Base-by-base conservation (phyloP, 2,329 filamentous ascomycete species). In the Fusarium newnesense region DNA sequence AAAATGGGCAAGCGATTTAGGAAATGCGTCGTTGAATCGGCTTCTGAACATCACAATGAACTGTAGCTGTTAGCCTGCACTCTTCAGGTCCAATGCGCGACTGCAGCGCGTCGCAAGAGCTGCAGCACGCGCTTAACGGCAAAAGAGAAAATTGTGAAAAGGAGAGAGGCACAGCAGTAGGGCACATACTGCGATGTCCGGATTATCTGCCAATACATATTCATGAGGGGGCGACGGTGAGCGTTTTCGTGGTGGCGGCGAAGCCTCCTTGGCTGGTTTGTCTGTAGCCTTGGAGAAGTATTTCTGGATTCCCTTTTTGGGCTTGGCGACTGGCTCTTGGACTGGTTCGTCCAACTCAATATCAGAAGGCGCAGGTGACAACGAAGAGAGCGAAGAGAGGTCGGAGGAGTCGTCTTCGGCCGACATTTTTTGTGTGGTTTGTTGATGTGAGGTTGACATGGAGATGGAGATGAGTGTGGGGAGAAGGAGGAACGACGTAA, bases 11-110 rank as follows among this genome's bases (percentile, higher is more conserved):
- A 97, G 87, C 37, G 94, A 96, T 82, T 95, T 93, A 53, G 95
- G 93, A 76, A 99, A 96, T 69, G 91, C 93, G 69, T 97, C 95
- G 83, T 89, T 91, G 83, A 99, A 98, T 79, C 96, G 94, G 83
- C 93, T 93, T 82, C 96, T 91, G 84, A 98, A 99, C 94, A 97
- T 98, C 76, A 98, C 94, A 83, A 99, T 94, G 84, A 99, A 98
- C 94, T 98, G 78, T 75, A 76, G 76, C 79, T 79, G 78, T 83
- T 80, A 83, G 82, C 77, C 72, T 73, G 62, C 67, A 42, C 66
- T 69, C 69, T 78, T 78, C 74, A 76, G 76, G 75, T 80, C 75
- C 75, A 73, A 73, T 50, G 87, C 88, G 88, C 87, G 86, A 87
- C 81, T 78, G 80, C 53, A 78, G 85, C 87, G 87, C 88, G 89